Percentiles rank a stretch among this genome's conserved stretches.
These are phyloP conservation scores for Dictyostelium purpureum DNA, from an alignment of 78 protist genomes.

Conservation along the genomic window DNA sequence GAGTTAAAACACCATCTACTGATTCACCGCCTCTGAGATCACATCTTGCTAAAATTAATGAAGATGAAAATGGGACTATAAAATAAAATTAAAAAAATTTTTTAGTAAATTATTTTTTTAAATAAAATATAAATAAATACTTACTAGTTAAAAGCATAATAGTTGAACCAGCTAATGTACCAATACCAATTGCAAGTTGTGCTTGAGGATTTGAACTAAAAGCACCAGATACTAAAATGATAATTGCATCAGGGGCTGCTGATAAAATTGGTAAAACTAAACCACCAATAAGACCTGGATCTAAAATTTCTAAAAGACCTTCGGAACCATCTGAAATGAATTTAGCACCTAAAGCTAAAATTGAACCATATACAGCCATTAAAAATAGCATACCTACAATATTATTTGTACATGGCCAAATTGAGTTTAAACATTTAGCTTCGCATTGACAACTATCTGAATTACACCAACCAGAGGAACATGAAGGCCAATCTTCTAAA, in stretches of 20 bases:
- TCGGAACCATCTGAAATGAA: conserved; percentile 89
- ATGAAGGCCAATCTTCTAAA: conserved; percentile 1
- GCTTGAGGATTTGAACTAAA: conserved; percentile 85
- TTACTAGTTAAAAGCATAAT: conserved; percentile 95
- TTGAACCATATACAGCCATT: conserved; percentile 35
- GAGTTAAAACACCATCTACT: background rate
- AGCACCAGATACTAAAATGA: conserved; percentile 90
- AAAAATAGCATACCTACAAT: conserved; percentile 25
- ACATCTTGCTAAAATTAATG: conserved; percentile 27
- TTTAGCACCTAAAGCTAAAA: conserved; percentile 67
- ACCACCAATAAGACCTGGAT: conserved; percentile 86
- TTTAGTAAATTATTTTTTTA: too few relatives aligned
- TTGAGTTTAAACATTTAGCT: conserved; percentile 20
- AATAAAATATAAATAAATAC: too few relatives aligned
- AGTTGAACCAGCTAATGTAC: conserved; percentile 94
- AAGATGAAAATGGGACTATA: conserved; percentile 87
- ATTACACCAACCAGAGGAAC: conserved; percentile 38
- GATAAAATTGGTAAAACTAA: conserved; percentile 91
- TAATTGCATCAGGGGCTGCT: conserved; percentile 94
- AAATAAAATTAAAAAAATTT: too few relatives aligned
- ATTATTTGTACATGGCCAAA: conserved; percentile 59
- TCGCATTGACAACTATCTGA: conserved; percentile 19
- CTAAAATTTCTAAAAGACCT: conserved; percentile 68
- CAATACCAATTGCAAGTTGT: conserved; percentile 90
- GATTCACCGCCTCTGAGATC: conserved; percentile 43